Conservation (phyloP, 495 filamentous ascomycete species). For the Annulohypoxylon nitens region DNA sequence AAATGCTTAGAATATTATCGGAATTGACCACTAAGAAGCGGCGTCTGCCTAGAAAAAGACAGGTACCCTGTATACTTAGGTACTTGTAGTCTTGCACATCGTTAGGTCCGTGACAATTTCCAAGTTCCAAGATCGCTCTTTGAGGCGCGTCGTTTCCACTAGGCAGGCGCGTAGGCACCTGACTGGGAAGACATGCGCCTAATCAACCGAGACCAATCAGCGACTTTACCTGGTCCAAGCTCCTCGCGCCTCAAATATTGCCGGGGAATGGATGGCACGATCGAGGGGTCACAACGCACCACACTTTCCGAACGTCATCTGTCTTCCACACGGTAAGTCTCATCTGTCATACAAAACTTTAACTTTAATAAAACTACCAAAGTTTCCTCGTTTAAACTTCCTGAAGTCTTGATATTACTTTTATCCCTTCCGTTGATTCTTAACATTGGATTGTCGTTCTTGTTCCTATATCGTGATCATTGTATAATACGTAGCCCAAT, state of each 20-base stretch:
- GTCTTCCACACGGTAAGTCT: not conserved
- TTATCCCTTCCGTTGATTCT: not conserved
- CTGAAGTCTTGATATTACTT: not conserved
- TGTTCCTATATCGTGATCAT: not conserved
- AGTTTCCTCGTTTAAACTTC: constrained; percentile 11
- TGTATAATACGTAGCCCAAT: not conserved
- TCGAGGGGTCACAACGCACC: constrained; percentile 33
- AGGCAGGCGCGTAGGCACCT: constrained; percentile 46
- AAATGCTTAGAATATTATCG: not conserved
- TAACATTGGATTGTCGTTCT: not conserved
- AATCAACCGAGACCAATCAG: constrained; percentile 41
- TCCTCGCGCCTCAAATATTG: constrained; percentile 22
- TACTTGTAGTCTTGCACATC: not conserved
- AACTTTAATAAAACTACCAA: constrained; percentile 23
- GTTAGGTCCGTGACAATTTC: not conserved
- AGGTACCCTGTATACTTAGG: constrained; percentile 14
- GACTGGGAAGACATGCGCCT: constrained; percentile 52
- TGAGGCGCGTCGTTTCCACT: constrained; percentile 24
- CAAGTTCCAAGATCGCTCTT: constrained; percentile 1
- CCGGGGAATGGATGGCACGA: constrained; percentile 35
- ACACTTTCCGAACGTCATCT: constrained; percentile 38
- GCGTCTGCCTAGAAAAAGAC: constrained; percentile 38
- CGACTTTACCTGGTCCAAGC: constrained; percentile 31
- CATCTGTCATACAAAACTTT: constrained; percentile 12
- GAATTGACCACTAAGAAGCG: constrained; percentile 25